phyloP scores from a whole-genome alignment of 1,139 yeast species.

The Magnusiomyces magnusii region DNA sequence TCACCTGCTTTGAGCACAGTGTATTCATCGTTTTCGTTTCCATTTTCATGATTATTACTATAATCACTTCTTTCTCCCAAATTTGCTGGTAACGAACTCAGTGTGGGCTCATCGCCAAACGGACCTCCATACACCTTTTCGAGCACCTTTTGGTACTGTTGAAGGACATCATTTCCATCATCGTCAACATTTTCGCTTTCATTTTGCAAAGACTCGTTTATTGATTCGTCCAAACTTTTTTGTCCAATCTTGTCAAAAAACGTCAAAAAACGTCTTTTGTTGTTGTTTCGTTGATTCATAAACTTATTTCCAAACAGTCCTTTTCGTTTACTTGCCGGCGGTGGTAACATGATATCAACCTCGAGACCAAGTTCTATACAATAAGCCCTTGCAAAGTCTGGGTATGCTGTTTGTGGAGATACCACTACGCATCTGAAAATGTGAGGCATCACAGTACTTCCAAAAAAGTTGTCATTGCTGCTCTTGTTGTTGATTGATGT shows the following conservation, averaged over 20 bases:
- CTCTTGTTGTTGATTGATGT: not conserved
- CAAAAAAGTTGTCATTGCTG: too few species aligned
- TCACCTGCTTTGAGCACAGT: slow-evolving; percentile 24
- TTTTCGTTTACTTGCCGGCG: not conserved
- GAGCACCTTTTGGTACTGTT: not conserved
- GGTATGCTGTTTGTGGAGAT: slow-evolving; percentile 19
- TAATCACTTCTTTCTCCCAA: too few species aligned
- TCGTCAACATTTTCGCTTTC: too few species aligned
- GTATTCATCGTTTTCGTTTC: too few species aligned
- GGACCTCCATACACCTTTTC: not conserved
- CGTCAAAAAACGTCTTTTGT: too few species aligned
- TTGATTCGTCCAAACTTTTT: too few species aligned
- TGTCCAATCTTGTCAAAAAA: too few species aligned
- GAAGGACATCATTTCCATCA: not conserved
- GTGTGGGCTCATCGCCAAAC: not conserved
- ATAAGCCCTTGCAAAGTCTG: slow-evolving; percentile 24
- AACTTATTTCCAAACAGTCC: not conserved
- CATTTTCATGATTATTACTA: too few species aligned
- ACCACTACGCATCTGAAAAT: slow-evolving; percentile 26
- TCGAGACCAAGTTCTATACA: slow-evolving; percentile 26
- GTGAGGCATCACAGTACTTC: not conserved
- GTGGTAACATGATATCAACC: slow-evolving; percentile 19
- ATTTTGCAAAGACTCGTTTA: too few species aligned
- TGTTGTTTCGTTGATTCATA: too few species aligned
- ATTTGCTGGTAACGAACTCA: too few species aligned